A percentile compares a stretch with the other conserved stretches of the same genome.
Conservation (phyloP, 2,329 filamentous ascomycete species). For the Thelonectria rubi region DNA sequence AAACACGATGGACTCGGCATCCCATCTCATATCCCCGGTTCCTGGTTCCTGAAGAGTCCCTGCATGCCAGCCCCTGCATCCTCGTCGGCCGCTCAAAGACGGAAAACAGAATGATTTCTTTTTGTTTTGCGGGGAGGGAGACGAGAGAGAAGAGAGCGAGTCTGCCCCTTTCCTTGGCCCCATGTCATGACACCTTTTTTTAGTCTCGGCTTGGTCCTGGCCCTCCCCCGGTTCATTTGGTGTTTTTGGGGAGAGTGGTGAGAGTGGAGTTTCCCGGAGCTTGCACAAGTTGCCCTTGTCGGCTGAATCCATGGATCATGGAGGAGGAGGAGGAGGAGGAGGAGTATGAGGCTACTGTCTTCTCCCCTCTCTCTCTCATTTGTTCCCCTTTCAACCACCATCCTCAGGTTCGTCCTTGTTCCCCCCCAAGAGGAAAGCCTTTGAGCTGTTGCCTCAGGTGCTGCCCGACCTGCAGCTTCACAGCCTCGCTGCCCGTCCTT, state of each 20-base stretch:
- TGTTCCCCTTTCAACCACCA: too few species aligned
- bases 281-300: slow-evolving; percentile 1
- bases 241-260: slow-evolving; percentile 23
- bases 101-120: not conserved
- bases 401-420: too few species aligned
- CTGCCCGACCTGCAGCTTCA: not conserved
- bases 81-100: too few species aligned
- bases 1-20: not conserved
- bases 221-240: slow-evolving; percentile 13
- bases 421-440: too few species aligned
- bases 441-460: too few species aligned
- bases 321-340: not conserved
- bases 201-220: not conserved
- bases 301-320: not conserved
- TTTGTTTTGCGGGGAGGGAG: not conserved
- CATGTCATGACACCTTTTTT: not conserved
- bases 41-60: not conserved
- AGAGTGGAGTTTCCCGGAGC: not conserved
- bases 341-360: too few species aligned
- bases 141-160: too few species aligned
- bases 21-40: not conserved
- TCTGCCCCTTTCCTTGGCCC: too few species aligned
- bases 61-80: not conserved
- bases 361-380: too few species aligned
- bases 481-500: slow-evolving; percentile 7